Conservation (phyloP, 73 alveolate species). For the Tetrahymena malaccensis region DNA sequence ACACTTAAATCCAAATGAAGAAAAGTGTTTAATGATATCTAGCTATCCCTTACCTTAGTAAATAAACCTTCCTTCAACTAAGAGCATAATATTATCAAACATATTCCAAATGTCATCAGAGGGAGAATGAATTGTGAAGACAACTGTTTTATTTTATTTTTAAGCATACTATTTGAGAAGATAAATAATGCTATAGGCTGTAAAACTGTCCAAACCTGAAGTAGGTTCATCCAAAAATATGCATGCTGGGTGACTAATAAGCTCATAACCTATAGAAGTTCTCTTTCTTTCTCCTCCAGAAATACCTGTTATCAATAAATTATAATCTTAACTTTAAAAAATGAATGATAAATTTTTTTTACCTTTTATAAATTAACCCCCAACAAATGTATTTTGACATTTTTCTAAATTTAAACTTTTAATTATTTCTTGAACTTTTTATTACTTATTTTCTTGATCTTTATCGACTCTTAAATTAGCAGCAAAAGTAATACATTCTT, state of each 20-base stretch:
- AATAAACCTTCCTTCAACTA: constrained; percentile 22
- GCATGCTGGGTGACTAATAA: constrained; percentile 81
- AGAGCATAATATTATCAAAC: constrained; percentile 29
- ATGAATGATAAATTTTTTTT: too few species aligned
- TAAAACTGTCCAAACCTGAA: constrained; percentile 80
- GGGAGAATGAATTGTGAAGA: constrained; percentile 36
- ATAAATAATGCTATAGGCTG: constrained; percentile 49
- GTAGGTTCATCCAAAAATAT: constrained; percentile 90
- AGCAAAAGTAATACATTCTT: too few species aligned
- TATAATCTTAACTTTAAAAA: too few species aligned
- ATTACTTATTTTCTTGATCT: too few species aligned
- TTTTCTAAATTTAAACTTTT: too few species aligned
- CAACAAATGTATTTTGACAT: too few species aligned
- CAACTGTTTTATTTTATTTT: constrained; percentile 6
- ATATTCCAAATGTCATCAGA: too few species aligned
- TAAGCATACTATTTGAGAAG: neutral
- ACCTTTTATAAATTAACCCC: too few species aligned
- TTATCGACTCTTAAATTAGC: too few species aligned
- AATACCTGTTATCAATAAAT: too few species aligned
- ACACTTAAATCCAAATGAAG: neutral
- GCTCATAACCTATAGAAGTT: constrained; percentile 90
- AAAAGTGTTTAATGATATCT: neutral
- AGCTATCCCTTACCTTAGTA: constrained; percentile 8
- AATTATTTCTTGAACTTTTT: too few species aligned
- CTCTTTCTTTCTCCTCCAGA: constrained; percentile 97